Percentiles rank a stretch among this genome's conserved stretches.
Conservation (phyloP, 495 filamentous ascomycete species). For the Aspergillus baeticus region DNA sequence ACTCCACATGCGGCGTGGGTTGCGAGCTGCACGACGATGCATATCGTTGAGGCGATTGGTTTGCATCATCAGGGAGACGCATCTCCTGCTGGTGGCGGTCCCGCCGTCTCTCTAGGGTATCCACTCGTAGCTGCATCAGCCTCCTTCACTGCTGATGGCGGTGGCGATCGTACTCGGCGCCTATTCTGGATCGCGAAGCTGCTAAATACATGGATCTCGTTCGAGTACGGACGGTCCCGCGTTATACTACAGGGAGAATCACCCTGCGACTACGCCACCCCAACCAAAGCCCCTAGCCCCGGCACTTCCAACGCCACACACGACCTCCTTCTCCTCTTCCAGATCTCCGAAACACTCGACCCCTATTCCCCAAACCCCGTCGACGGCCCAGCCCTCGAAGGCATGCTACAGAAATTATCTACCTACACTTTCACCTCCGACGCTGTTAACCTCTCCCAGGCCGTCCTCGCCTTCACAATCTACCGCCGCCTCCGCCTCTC, state of each 20-base stretch:
- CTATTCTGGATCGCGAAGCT: conserved; percentile 16
- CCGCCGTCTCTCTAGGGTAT: too few relatives aligned
- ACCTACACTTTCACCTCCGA: neutral
- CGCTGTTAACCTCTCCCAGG: neutral
- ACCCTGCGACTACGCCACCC: neutral
- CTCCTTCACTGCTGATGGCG: conserved; percentile 30
- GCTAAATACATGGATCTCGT: conserved; percentile 23
- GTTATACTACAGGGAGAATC: conserved; percentile 7
- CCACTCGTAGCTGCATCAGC: too few relatives aligned
- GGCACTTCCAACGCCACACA: conserved; percentile 9
- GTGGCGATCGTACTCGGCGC: conserved; percentile 25
- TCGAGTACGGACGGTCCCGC: conserved; percentile 19
- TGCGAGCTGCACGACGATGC: conserved; percentile 48
- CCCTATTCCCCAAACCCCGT: conserved; percentile 11
- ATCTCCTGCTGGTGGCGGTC: neutral
- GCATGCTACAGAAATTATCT: neutral
- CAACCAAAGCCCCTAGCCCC: too few relatives aligned
- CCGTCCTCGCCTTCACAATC: neutral
- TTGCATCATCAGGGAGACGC: conserved; percentile 22
- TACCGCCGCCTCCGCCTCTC: conserved; percentile 17
- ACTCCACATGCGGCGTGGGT: conserved; percentile 49
- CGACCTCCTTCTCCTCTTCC: conserved; percentile 10
- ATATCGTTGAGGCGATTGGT: conserved; percentile 48
- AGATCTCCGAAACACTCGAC: conserved; percentile 21
- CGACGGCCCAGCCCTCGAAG: conserved; percentile 4